phyloP scores from a whole-genome alignment of 2,329 filamentous ascomycete species.

The Fusarium transvaalense region DNA sequence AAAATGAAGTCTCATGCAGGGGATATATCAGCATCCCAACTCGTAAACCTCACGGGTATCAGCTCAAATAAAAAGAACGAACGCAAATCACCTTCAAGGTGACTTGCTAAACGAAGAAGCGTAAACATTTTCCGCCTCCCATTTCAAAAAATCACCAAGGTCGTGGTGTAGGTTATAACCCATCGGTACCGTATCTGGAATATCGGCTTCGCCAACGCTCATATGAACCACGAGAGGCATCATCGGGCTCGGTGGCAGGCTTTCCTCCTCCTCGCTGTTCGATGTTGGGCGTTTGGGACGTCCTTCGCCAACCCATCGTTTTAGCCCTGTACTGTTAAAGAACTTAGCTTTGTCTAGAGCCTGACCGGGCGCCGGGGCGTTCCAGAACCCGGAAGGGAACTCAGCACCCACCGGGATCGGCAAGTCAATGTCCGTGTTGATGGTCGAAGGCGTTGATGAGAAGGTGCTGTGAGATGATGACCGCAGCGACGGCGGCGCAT shows the following conservation, averaged over 20 bases:
- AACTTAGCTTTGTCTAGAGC: constrained; percentile 52
- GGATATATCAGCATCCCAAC: constrained; percentile 10
- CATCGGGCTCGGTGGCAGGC: constrained; percentile 64
- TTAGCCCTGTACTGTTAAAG: constrained; percentile 49
- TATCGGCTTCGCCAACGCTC: constrained; percentile 52
- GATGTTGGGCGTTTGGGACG: constrained; percentile 51
- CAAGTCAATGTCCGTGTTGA: constrained; percentile 53
- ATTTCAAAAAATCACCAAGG: constrained; percentile 68
- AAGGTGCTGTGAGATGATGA: constrained; percentile 44
- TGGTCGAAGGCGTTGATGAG: constrained; percentile 48
- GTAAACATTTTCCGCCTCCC: constrained; percentile 67
- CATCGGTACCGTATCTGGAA: constrained; percentile 62
- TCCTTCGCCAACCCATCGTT: constrained; percentile 55
- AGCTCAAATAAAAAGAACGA: constrained; percentile 1
- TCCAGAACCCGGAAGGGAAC: constrained; percentile 52
- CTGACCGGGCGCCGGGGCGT: constrained; percentile 43
- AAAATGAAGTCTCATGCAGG: constrained; percentile 18
- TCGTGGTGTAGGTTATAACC: constrained; percentile 71
- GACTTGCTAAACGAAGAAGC: constrained; percentile 47
- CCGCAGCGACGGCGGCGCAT: constrained; percentile 29
- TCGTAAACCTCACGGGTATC: constrained; percentile 10
- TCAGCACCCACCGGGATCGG: constrained; percentile 56
- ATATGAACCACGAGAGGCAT: constrained; percentile 60
- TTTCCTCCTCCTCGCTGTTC: constrained; percentile 48
- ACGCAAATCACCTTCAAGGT: constrained; percentile 18